phyloP scores from a whole-genome alignment of 352 stramenopile genomes.

The Thalassiosira livingstoniorum region DNA sequence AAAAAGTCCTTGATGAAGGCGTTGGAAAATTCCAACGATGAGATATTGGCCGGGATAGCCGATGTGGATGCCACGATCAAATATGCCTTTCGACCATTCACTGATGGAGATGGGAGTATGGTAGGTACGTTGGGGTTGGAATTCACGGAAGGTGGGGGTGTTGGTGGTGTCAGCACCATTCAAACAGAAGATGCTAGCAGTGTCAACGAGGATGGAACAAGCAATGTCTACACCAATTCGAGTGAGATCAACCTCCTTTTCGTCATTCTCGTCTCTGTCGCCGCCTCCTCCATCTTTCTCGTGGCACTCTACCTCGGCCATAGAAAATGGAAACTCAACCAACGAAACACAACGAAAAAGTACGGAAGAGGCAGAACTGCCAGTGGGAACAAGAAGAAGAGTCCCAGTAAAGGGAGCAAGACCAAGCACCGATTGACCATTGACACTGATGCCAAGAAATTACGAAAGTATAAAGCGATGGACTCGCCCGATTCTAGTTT shows the following conservation, averaged over 20 bases:
- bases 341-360: not conserved
- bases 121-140: conserved; percentile 15
- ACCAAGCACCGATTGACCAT: not conserved
- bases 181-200: conserved; percentile 27
- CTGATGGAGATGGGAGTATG: conserved; percentile 21
- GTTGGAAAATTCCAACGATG: conserved; percentile 27
- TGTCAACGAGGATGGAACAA: not conserved
- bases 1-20: conserved; percentile 13
- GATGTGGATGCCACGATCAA: conserved; percentile 21
- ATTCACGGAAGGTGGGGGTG: conserved; percentile 20
- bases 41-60: conserved; percentile 18
- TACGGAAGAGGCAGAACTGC: not conserved
- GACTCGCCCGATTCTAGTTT: conserved; percentile 3
- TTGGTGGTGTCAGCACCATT: conserved; percentile 23
- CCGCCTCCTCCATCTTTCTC: conserved; percentile 8
- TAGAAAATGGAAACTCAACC: conserved; percentile 6
- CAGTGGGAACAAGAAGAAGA: not conserved
- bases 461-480: conserved; percentile 5
- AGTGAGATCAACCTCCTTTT: too few relatives aligned
- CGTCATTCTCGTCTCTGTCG: not conserved
- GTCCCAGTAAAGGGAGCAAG: not conserved
- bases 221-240: too few relatives aligned
- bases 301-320: not conserved
- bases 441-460: conserved; percentile 1
- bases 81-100: not conserved